Base-by-base conservation (phyloP, 2,329 filamentous ascomycete genomes). In the Colletotrichum aenigma region DNA sequence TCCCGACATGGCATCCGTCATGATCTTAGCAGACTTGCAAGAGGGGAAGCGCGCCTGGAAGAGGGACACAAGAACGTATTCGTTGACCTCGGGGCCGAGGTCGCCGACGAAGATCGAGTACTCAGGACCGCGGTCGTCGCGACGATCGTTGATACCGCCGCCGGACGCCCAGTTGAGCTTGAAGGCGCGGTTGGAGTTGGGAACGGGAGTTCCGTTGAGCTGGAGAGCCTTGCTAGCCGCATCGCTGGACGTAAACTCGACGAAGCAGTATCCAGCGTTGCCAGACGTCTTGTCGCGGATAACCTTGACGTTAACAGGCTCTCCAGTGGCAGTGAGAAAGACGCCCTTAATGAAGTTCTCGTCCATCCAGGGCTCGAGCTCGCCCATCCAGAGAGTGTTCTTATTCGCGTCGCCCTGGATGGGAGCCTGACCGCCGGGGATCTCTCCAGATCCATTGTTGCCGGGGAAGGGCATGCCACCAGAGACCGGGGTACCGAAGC, bases 91-190 rank as follows among this genome's bases (percentile, higher is more conserved):
- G 9, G 97, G 97, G 77, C 97, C 97, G 78, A 99, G 93, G 83
- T 99, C 97, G 79, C 97, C 97, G 75, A 99, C 97, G 83, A 99
- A 99, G 87, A 99, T 98, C 80, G 94, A 96, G 86, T 93, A 98
- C 85, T 99, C 97, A 32, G 97, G 97, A 77, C 96, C 96, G 83
- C 97, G 96, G 84, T 98, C 97, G 85, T 98, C 97, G 80, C 96
- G 94, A 85, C 97, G 94, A 86, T 99, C 97, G 79, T 97, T 95
- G 56, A 99, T 91, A 74, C 97, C 97, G 82, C 97, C 97, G 79
- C 97, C 97, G 79, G 96, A 98, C 79, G 97, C 97, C 97, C 97
- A 99, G 91, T 99, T 99, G 76, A 99, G 93, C 91, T 98, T 98
- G 91, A 99, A 99, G 65, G 95, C 94, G 58, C 97, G 95, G 81